Evolutionary conservation across 129 eudicot genomes (phyloP), one percentile per base, ranked within the genome.

Genomic region (Centrapalus pauciflorus): DNA sequence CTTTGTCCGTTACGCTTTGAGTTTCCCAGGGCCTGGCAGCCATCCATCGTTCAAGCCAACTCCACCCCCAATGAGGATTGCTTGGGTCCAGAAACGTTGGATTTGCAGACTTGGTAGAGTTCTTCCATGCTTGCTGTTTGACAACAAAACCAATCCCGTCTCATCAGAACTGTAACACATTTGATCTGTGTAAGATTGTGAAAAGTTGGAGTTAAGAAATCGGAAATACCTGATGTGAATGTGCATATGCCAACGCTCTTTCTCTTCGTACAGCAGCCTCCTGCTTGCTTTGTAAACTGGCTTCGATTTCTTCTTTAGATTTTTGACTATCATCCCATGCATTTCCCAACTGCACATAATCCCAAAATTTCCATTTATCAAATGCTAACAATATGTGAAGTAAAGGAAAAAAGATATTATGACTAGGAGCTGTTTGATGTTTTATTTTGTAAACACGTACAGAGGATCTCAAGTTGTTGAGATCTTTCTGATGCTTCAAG

Each of bases 1-100:
- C 82, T 59, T 89, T 95, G 20, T 73, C 79, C 0, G 64, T 24
- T 25, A 61, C 55, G 74, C 49, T 75, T 77, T 77, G 79, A 20
- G 72, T 57, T 59, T 92, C 98, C 96, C 91, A 88, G 43, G 98
- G 96, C 25, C 91, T 82, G 20, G 90, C 83, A 2, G 96, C 96
- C 96, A 94, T 94, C 99, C 99, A 94, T 23, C 96, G 79, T 43
- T 94, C 99, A 58, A 94, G 73, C 99, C 99, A 94, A 72, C 95
- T 94, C 99, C 99, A 94, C 16, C 99, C 99, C 99, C 99, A 94
- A 11, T 79, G 96, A 27, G 97, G 93, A 74, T 89, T 85, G 76
- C 79, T 82, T 61, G 99, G 96, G 71, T 94, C 95, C 86, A 94
- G 73, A 63, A 88, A 89, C 4, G 88, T 89, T 14, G 79, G 90